Evolutionary conservation across 257 asterid species (phyloP).

Genomic region (Ehretia macrophylla): DNA sequence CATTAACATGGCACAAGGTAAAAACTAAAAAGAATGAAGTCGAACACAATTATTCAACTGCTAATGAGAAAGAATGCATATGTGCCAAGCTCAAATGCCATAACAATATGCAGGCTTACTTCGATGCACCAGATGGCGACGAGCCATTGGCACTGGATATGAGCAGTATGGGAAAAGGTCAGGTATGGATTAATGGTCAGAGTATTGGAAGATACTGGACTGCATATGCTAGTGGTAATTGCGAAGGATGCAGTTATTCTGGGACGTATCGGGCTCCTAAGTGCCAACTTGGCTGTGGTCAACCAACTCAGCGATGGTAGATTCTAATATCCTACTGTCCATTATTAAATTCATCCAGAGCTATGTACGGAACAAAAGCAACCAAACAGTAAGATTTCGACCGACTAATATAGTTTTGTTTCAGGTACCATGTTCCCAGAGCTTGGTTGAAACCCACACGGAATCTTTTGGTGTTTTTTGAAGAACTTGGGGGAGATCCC

Average conservation of each 20-base stretch:
- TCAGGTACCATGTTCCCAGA: conserved; percentile 89
- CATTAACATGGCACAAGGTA: conserved; percentile 88
- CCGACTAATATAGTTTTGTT: conserved; percentile 8
- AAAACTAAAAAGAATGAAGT: conserved; percentile 17
- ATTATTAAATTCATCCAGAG: no score
- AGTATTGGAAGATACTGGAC: conserved; percentile 92
- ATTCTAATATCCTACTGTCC: conserved; percentile 5
- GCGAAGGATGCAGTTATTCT: conserved; percentile 57
- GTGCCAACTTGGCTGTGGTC: conserved; percentile 82
- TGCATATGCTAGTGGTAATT: conserved; percentile 60
- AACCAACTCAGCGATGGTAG: conserved; percentile 90
- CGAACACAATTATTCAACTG: conserved; percentile 6
- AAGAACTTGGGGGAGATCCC: conserved; percentile 94
- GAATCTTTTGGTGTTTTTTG: conserved; percentile 76
- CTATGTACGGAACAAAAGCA: not conserved
- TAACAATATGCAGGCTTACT: conserved; percentile 52
- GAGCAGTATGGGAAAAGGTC: conserved; percentile 95
- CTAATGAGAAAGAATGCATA: not conserved
- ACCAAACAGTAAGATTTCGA: not conserved
- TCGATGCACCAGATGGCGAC: conserved; percentile 69
- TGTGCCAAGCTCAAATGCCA: not conserved
- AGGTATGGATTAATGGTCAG: conserved; percentile 83
- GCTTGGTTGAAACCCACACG: conserved; percentile 81
- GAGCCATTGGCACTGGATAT: conserved; percentile 92
- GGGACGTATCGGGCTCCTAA: conserved; percentile 68